Evolutionary conservation across 2,329 filamentous ascomycete species (phyloP).

Genomic region (Gaeumannomyces tritici): DNA sequence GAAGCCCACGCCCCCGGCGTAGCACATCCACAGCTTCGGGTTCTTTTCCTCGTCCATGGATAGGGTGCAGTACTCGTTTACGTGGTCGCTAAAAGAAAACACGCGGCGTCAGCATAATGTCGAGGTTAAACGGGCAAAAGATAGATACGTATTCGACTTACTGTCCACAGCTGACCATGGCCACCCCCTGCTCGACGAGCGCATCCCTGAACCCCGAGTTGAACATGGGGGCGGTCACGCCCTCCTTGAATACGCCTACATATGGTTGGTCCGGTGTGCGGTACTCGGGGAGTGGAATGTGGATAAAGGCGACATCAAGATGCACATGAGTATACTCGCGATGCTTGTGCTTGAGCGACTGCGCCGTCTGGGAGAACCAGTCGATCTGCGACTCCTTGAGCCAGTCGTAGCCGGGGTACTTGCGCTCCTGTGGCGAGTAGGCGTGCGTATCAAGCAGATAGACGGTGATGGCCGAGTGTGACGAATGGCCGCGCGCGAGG

Average conservation of each 20-base stretch:
- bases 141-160: conserved; percentile 31
- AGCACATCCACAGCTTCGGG: conserved; percentile 92
- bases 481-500: conserved; percentile 65
- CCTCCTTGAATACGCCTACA: conserved; percentile 70
- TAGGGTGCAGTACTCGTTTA: conserved; percentile 90
- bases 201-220: conserved; percentile 93
- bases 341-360: conserved; percentile 66
- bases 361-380: conserved; percentile 80
- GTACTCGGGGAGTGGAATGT: conserved; percentile 93
- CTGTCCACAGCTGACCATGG: conserved; percentile 88
- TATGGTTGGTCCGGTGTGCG: conserved; percentile 46
- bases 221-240: conserved; percentile 76
- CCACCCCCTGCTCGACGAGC: conserved; percentile 73
- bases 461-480: conserved; percentile 86
- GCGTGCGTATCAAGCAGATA: conserved; percentile 91
- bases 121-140: neutral
- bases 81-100: conserved; percentile 59
- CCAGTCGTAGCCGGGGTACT: conserved; percentile 95
- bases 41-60: conserved; percentile 41
- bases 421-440: conserved; percentile 81
- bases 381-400: conserved; percentile 87
- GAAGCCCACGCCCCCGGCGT: conserved; percentile 83
- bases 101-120: neutral
- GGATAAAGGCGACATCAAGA: conserved; percentile 94
- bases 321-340: conserved; percentile 82